Conservation (phyloP, 1,139 yeast species). For the Scheffersomyces segobiensis region DNA sequence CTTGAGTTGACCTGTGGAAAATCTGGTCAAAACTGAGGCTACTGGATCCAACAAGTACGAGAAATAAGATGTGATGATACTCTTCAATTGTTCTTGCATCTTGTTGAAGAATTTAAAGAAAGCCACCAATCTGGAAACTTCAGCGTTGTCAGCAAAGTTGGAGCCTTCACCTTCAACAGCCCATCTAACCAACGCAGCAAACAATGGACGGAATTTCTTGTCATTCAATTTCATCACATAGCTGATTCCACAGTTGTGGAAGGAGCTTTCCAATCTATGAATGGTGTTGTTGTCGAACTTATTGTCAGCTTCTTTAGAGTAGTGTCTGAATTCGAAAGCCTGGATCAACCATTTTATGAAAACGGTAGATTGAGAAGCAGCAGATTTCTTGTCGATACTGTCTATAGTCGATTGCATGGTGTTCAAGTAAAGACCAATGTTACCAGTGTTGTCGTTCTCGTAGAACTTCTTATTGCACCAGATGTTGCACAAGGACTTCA, state of each 20-base stretch:
- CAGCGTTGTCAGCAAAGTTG: constrained; percentile 40
- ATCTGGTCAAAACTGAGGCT: constrained; percentile 51
- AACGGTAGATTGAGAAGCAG: constrained; percentile 66
- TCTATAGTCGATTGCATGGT: constrained; percentile 67
- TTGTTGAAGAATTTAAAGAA: constrained; percentile 87
- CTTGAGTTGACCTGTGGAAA: constrained; percentile 38
- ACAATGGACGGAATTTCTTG: constrained; percentile 88
- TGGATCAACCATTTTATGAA: constrained; percentile 71
- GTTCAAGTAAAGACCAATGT: constrained; percentile 71
- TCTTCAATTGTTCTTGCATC: constrained; percentile 78
- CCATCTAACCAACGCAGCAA: constrained; percentile 90
- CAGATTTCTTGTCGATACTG: constrained; percentile 68
- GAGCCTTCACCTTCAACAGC: constrained; percentile 82
- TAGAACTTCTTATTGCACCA: constrained; percentile 51
- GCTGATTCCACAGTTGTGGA: constrained; percentile 70
- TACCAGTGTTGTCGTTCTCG: constrained; percentile 44
- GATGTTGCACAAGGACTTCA: constrained; percentile 59
- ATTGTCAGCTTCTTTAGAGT: constrained; percentile 34
- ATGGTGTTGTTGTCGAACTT: constrained; percentile 71
- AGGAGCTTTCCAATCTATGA: constrained; percentile 76
- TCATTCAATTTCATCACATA: constrained; percentile 91
- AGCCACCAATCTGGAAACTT: constrained; percentile 59
- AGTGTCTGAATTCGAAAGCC: constrained; percentile 66
- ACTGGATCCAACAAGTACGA: constrained; percentile 82
- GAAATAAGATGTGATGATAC: constrained; percentile 85